phyloP scores from a whole-genome alignment of 2,329 filamentous ascomycete species.

The Lecanicillium sp. region DNA sequence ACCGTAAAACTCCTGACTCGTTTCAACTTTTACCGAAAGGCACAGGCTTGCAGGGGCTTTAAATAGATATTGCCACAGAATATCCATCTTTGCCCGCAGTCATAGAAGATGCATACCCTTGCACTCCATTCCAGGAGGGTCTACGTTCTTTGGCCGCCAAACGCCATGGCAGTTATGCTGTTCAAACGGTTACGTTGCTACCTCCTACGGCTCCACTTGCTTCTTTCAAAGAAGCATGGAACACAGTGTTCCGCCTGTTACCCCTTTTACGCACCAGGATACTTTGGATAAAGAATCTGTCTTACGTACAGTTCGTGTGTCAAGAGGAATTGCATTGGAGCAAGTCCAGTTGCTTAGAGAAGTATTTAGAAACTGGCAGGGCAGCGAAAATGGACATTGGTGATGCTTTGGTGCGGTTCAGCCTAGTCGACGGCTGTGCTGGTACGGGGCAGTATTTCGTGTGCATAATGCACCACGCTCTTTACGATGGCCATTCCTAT shows the following conservation, averaged over 20 bases:
- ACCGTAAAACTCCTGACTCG: no score
- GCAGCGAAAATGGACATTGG: constrained; percentile 11
- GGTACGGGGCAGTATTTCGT: constrained; percentile 7
- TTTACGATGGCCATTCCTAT: constrained; percentile 49
- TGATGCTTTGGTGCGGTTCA: constrained; percentile 8
- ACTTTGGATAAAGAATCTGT: no score
- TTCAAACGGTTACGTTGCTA: no score
- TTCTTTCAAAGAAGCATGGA: constrained; percentile 10
- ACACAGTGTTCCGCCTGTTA: no score
- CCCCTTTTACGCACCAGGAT: no score
- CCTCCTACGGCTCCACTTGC: no score
- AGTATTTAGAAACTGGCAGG: not conserved
- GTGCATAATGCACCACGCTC: constrained; percentile 26
- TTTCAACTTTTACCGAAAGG: no score
- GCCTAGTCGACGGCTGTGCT: constrained; percentile 3
- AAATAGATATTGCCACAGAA: no score
- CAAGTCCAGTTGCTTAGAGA: not conserved
- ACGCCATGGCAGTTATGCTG: constrained; percentile 11
- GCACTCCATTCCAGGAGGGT: constrained; percentile 15
- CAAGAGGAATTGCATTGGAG: constrained; percentile 1
- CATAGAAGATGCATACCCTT: constrained; percentile 15
- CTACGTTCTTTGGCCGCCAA: constrained; percentile 12
- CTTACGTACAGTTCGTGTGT: constrained; percentile 1
- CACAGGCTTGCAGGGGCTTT: no score
- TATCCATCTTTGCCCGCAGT: no score